Conservation (phyloP, 2,329 filamentous ascomycete species). For the Diaporthe vexans region DNA sequence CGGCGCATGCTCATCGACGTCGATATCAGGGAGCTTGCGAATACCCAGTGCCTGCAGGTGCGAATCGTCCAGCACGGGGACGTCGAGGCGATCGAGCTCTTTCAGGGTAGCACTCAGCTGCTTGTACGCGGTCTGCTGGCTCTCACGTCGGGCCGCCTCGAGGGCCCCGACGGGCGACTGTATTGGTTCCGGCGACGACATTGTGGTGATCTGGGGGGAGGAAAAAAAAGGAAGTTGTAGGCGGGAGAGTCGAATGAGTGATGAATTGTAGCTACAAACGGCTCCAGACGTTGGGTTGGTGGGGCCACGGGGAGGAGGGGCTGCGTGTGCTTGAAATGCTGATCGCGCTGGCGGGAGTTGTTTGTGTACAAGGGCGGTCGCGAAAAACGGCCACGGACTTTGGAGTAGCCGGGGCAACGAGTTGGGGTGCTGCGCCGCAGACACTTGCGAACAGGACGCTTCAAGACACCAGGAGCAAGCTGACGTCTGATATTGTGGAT, state of each 20-base stretch:
- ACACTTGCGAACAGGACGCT: too few species aligned
- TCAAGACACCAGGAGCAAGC: not conserved
- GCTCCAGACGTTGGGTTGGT: not conserved
- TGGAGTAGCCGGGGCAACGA: constrained; percentile 12
- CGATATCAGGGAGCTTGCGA: not conserved
- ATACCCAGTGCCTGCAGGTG: not conserved
- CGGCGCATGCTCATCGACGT: not conserved
- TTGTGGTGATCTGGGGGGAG: not conserved
- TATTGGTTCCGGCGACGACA: not conserved
- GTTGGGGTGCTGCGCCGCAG: constrained; percentile 1
- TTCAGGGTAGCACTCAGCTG: not conserved
- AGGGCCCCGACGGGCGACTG: not conserved
- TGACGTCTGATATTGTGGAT: not conserved
- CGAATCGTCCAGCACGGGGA: not conserved
- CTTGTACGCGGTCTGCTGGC: not conserved
- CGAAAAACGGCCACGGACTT: constrained; percentile 13
- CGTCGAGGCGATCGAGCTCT: not conserved
- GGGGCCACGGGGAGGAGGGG: not conserved
- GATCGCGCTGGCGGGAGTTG: constrained; percentile 2
- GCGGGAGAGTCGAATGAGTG: not conserved
- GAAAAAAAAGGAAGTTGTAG: not conserved
- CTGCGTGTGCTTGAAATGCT: not conserved
- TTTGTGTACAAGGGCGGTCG: constrained; percentile 1
- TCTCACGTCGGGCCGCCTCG: not conserved
- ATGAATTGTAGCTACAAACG: not conserved